Evolutionary conservation across 106 monocot genomes (phyloP).

Genomic region (Apostasia shenzhenica): DNA sequence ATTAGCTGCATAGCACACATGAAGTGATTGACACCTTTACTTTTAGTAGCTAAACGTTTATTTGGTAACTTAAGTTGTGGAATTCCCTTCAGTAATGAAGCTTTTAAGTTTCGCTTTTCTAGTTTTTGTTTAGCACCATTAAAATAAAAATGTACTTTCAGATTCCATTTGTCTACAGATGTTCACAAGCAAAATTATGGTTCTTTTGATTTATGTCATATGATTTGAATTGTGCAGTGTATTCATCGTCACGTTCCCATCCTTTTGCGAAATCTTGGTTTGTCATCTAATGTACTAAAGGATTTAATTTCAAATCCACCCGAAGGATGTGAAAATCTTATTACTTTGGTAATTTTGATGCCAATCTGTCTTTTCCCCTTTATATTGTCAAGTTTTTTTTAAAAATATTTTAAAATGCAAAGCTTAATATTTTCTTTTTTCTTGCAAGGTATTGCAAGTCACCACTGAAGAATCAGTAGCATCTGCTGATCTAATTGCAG

Average conservation of each 20-base stretch:
- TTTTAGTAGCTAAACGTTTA: too few species aligned
- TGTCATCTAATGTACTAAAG: slow-evolving; percentile 56
- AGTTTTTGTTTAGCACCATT: too few species aligned
- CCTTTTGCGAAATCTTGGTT: slow-evolving; percentile 65
- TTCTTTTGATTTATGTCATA: too few species aligned
- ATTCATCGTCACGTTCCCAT: slow-evolving; percentile 70
- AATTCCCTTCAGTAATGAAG: too few species aligned
- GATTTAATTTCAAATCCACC: slow-evolving; percentile 73
- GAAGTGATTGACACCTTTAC: too few species aligned
- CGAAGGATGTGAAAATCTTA: slow-evolving; percentile 80
- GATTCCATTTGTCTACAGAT: too few species aligned
- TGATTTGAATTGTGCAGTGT: slow-evolving; percentile 36
- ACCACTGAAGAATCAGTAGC: slow-evolving; percentile 78
- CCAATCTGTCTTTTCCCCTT: background rate
- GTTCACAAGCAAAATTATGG: too few species aligned
- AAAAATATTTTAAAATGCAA: background rate
- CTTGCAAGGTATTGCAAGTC: slow-evolving; percentile 65
- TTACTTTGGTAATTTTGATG: slow-evolving; percentile 57
- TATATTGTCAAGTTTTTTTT: slow-evolving; percentile 4
- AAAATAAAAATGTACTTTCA: too few species aligned
- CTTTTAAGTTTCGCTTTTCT: too few species aligned
- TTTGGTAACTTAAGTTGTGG: too few species aligned
- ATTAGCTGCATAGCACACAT: too few species aligned
- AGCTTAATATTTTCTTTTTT: slow-evolving; percentile 7
- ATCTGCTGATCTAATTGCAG: slow-evolving; percentile 60